A percentile compares a stretch with the other conserved stretches of the same genome.
Evolutionary conservation across 371 early-diverging fungal genomes (phyloP).

Genomic region (Mucor lusitanicus): DNA sequence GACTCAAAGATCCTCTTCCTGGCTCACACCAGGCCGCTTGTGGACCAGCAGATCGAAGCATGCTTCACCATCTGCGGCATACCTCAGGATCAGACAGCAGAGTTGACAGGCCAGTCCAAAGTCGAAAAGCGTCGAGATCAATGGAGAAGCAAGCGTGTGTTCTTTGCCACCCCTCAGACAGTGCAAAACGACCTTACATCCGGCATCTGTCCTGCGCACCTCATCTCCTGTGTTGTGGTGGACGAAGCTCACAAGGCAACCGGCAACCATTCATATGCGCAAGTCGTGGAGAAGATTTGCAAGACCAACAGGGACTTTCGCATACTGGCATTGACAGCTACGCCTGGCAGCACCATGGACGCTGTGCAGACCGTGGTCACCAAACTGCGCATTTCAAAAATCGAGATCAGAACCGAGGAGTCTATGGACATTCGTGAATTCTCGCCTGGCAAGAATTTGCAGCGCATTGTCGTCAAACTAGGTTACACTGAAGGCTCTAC

Average conservation of each 20-base stretch:
- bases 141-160: constrained; percentile 70
- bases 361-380: constrained; percentile 80
- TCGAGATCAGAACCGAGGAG: constrained; percentile 91
- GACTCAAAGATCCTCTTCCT: constrained; percentile 87
- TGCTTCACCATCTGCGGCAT: constrained; percentile 74
- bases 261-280: constrained; percentile 83
- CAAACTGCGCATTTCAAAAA: constrained; percentile 75
- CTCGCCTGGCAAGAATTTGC: constrained; percentile 67
- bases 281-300: constrained; percentile 64
- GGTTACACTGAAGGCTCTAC: constrained; percentile 59
- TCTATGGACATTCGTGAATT: constrained; percentile 81
- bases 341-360: constrained; percentile 78
- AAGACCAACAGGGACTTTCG: constrained; percentile 64
- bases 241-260: constrained; percentile 95
- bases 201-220: constrained; percentile 54
- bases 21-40: constrained; percentile 92
- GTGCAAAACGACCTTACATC: constrained; percentile 82
- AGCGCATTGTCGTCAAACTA: constrained; percentile 66
- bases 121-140: constrained; percentile 53
- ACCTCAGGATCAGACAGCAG: constrained; percentile 66
- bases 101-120: constrained; percentile 75
- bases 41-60: constrained; percentile 91
- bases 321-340: constrained; percentile 89
- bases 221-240: constrained; percentile 76
- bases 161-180: constrained; percentile 91